Conservation (phyloP, 768 basidiomycete species). For the Phaffia tasmanica region DNA sequence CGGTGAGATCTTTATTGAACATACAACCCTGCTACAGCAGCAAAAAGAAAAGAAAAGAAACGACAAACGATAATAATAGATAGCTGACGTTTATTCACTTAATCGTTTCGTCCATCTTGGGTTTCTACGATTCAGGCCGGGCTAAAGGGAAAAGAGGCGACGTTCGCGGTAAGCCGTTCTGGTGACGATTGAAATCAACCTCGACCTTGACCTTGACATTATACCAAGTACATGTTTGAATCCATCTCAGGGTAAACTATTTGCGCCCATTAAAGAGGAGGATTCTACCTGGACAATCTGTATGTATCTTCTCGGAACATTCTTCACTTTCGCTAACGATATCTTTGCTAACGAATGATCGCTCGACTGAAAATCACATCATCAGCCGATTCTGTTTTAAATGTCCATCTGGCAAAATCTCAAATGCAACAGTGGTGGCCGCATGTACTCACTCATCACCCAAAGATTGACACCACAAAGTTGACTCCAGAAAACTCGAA, state of each 20-base stretch:
- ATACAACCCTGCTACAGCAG: background rate
- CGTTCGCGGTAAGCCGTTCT: constrained; percentile 42
- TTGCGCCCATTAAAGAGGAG: constrained; percentile 86
- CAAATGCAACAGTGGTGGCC: constrained; percentile 95
- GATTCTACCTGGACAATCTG: constrained; percentile 95
- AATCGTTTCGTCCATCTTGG: too few relatives aligned
- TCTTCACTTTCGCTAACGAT: background rate
- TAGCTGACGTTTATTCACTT: background rate
- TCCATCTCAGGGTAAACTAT: constrained; percentile 60
- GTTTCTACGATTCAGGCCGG: constrained; percentile 30
- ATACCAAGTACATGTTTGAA: background rate
- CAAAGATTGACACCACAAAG: constrained; percentile 92
- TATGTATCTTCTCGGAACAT: constrained; percentile 35
- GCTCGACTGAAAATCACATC: constrained; percentile 24
- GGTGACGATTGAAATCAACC: background rate
- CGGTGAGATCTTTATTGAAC: constrained; percentile 45
- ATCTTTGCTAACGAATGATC: constrained; percentile 26
- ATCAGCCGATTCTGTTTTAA: constrained; percentile 68
- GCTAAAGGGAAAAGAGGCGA: constrained; percentile 71
- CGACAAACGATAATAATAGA: background rate
- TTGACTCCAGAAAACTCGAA: constrained; percentile 93
- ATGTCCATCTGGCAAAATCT: constrained; percentile 73
- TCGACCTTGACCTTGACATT: background rate
- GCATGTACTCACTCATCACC: constrained; percentile 85
- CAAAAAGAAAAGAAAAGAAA: background rate